Conservation (phyloP, 2,329 filamentous ascomycete genomes). For the Alternaria brassicae region DNA sequence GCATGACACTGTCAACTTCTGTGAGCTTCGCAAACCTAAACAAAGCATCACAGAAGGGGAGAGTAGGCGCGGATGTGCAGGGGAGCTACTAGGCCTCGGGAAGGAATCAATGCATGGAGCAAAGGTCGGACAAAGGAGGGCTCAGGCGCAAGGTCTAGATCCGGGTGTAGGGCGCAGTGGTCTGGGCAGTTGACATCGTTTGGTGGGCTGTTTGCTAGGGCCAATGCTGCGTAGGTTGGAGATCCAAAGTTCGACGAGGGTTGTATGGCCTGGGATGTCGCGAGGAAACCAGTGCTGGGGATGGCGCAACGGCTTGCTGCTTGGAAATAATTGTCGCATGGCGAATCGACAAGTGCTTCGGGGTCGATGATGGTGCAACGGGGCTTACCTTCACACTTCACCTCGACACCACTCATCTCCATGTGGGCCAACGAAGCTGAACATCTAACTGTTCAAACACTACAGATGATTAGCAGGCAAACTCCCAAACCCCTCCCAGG, state of each 20-base stretch:
- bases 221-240: constrained; percentile 1
- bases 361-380: constrained; percentile 10
- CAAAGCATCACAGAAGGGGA: constrained; percentile 10
- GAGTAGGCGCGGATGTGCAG: not conserved
- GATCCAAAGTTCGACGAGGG: not conserved
- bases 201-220: not conserved
- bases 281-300: not conserved
- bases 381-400: constrained; percentile 29
- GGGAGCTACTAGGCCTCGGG: not conserved
- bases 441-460: constrained; percentile 20
- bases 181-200: not conserved
- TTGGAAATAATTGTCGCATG: constrained; percentile 9
- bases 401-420: constrained; percentile 26
- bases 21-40: constrained; percentile 5
- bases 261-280: constrained; percentile 1
- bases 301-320: constrained; percentile 5
- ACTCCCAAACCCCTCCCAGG: constrained; percentile 11
- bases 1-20: not conserved
- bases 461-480: constrained; percentile 30
- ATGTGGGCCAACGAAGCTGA: constrained; percentile 15
- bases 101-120: not conserved
- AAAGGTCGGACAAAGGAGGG: not conserved
- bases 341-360: constrained; percentile 9
- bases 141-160: constrained; percentile 1
- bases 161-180: not conserved